These are phyloP conservation scores for Fusarium sp. DNA, from an alignment of 2,329 filamentous ascomycete genomes.

Conservation along the genomic window DNA sequence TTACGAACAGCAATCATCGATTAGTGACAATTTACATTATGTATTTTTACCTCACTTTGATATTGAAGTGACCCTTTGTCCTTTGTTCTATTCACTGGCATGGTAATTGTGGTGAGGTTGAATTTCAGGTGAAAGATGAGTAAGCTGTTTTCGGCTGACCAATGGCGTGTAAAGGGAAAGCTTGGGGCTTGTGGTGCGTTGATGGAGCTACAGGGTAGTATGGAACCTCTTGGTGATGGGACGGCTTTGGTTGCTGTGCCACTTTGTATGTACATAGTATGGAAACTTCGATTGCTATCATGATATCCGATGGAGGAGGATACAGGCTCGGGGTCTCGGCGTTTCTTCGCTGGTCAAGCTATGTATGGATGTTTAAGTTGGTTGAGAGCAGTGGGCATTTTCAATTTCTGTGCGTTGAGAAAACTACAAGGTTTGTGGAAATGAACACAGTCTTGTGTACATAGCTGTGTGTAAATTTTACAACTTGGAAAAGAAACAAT, in stretches of 20 bases:
- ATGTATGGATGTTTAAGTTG: not conserved
- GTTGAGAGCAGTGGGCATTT: not conserved
- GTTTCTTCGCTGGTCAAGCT: not conserved
- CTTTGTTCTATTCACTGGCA: not conserved
- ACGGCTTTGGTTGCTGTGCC: not conserved
- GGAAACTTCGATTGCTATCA: not conserved
- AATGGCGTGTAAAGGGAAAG: constrained; percentile 30
- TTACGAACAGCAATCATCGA: not conserved
- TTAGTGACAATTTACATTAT: too few relatives aligned
- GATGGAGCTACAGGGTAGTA: not conserved
- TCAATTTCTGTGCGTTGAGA: not conserved
- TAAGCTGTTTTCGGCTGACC: constrained; percentile 1
- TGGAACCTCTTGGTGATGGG: not conserved
- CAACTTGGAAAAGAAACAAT: not conserved
- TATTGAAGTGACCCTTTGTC: not conserved
- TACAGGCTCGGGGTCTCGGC: not conserved
- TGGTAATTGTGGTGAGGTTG: not conserved
- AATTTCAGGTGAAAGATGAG: constrained; percentile 2
- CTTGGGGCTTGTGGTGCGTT: not conserved
- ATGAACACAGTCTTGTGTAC: too few relatives aligned
- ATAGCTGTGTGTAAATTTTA: too few relatives aligned
- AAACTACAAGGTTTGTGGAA: not conserved
- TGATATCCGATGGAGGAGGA: not conserved
- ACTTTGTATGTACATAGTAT: not conserved
- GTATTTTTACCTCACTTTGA: not conserved